Evolutionary conservation across 805 yeast genomes (phyloP), one percentile per base, ranked within the genome.

Genomic region (Brettanomyces nanus): DNA sequence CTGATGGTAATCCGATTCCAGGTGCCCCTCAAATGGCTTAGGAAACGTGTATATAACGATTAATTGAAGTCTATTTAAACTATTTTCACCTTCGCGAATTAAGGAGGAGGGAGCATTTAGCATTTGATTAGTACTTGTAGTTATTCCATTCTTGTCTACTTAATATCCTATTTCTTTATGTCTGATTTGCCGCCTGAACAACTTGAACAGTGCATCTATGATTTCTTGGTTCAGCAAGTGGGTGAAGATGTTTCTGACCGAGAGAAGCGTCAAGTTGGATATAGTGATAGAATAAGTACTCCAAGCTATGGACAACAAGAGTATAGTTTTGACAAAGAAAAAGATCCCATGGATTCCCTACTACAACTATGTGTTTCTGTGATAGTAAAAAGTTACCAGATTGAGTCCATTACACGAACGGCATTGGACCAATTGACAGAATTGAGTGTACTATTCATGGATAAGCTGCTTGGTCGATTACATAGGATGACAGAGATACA

Each of bases 1-100:
- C 79, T 49, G 78, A 83, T 55, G 94, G 92, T 56, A 83, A 83
- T 71, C 90, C 92, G 54, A 72, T 83, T 48, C 86, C 82, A 53
- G 85, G 85, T 54, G 85, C 84, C 43, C 84, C 84, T 46, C 77
- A 35, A 34, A 31, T 31, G 34, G 34, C 34, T 7, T 31, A 31
- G 21, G 26, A 23, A 23, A 7, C 26, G 26, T 23, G 26, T 23
- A 23, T 23, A 23, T 23, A 23, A 9, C 26, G 7, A 23, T 23
- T 11, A 23, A 23, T 23, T 23, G n/a, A n/a, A n/a, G n/a, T n/a
- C n/a, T n/a, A n/a, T n/a, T n/a, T n/a, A n/a, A n/a, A n/a, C n/a
- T n/a, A n/a, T n/a, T n/a, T n/a, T n/a, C n/a, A n/a, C n/a, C n/a
- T n/a, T n/a, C n/a, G n/a, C n/a, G n/a, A n/a, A n/a, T n/a, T n/a